phyloP scores from a whole-genome alignment of 257 asterid genomes.

The Nicotiana attenuata region DNA sequence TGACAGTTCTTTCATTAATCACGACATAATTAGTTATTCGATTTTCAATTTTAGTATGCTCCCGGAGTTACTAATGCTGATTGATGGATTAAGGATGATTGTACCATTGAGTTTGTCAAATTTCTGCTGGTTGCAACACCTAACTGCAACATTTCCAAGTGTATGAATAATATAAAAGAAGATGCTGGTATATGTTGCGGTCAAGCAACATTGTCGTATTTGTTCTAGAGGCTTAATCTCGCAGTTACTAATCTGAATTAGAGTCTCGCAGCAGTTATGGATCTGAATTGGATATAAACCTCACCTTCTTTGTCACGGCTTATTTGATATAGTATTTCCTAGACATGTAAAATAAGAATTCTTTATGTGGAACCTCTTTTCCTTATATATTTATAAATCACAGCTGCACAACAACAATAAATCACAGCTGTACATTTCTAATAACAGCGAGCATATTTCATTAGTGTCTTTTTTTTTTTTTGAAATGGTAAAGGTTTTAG shows the following conservation, averaged over 20 bases:
- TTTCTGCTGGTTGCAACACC: neutral
- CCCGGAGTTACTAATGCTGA: too few relatives aligned
- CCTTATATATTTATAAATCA: too few relatives aligned
- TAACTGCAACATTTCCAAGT: too few relatives aligned
- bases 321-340: too few relatives aligned
- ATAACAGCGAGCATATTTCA: neutral
- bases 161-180: too few relatives aligned
- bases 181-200: neutral
- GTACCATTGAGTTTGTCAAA: neutral
- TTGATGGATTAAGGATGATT: neutral
- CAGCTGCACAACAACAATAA: neutral
- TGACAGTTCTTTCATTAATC: neutral
- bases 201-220: too few relatives aligned
- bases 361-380: too few relatives aligned
- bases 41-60: neutral
- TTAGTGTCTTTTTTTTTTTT: too few relatives aligned
- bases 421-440: neutral
- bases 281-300: neutral
- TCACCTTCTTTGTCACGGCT: too few relatives aligned
- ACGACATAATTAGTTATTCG: neutral
- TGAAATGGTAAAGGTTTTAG: too few relatives aligned
- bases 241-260: neutral
- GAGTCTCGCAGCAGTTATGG: neutral
- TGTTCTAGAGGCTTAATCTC: neutral
- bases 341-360: too few relatives aligned